Conservation (phyloP, 1,139 yeast genomes). For the Candida tetrigidarum region DNA sequence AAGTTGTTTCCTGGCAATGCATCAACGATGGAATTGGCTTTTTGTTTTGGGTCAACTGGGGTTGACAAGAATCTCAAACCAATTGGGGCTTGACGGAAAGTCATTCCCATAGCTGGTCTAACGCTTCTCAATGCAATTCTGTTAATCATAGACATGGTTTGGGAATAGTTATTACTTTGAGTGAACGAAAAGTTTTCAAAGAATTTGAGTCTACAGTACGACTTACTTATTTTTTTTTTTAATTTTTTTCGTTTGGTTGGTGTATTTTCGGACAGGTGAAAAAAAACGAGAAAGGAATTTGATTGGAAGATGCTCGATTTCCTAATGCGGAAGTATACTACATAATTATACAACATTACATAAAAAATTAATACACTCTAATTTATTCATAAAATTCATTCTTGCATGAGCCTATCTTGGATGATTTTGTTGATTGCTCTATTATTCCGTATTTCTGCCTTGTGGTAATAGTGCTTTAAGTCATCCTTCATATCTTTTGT, state of each 20-base stretch:
- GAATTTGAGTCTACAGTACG: not conserved
- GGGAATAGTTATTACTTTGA: conserved; percentile 8
- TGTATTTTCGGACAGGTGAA: conserved; percentile 9
- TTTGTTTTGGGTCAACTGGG: conserved; percentile 83
- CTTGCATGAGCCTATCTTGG: conserved; percentile 22
- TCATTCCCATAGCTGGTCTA: conserved; percentile 42
- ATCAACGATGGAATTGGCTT: conserved; percentile 88
- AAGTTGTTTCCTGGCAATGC: conserved; percentile 92
- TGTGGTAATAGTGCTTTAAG: conserved; percentile 27
- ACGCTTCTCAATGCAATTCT: conserved; percentile 52
- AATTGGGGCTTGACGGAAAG: conserved; percentile 51
- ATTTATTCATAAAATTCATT: not conserved
- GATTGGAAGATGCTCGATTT: conserved; percentile 44
- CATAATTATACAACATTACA: not conserved
- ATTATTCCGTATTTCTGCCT: conserved; percentile 35
- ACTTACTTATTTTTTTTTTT: conserved; percentile 9
- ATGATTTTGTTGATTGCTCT: conserved; percentile 30
- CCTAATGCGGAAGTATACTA: conserved; percentile 31
- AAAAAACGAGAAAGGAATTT: conserved; percentile 20
- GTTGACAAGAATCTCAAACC: conserved; percentile 71
- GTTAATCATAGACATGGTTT: conserved; percentile 47
- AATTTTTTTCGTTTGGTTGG: conserved; percentile 1
- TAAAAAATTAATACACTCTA: not conserved
- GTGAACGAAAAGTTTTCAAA: conserved; percentile 8
- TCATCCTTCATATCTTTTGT: conserved; percentile 36